These are phyloP conservation scores for Suillus subluteus DNA, from an alignment of 768 basidiomycete genomes.

Conservation along the genomic window DNA sequence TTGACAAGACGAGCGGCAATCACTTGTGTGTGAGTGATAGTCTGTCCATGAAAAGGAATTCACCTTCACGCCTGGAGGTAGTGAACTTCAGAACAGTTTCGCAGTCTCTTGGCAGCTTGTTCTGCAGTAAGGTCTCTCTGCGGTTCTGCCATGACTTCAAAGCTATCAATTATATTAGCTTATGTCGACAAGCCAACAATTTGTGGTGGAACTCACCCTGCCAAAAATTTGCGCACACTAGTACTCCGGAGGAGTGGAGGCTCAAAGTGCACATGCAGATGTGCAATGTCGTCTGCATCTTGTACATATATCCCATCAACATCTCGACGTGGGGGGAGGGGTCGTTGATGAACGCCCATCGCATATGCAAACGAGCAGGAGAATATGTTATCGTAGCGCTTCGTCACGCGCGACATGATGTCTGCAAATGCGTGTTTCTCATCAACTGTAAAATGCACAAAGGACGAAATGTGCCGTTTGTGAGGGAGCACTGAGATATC, in stretches of 20 bases:
- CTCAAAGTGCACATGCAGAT: conserved; percentile 86
- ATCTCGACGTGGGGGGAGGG: conserved; percentile 47
- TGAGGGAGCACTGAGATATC: conserved; percentile 65
- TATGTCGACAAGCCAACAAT: background rate
- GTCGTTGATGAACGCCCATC: conserved; percentile 92
- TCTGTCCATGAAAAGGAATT: too few relatives aligned
- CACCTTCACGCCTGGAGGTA: conserved; percentile 41
- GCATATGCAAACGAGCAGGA: conserved; percentile 90
- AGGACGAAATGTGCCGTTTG: conserved; percentile 75
- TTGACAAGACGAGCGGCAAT: too few relatives aligned
- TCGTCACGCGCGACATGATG: conserved; percentile 65
- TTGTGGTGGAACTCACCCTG: conserved; percentile 59
- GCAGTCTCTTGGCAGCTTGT: conserved; percentile 73
- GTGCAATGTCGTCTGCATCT: conserved; percentile 61
- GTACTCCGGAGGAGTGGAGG: conserved; percentile 85
- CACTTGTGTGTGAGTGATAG: too few relatives aligned
- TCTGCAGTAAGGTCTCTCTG: conserved; percentile 92
- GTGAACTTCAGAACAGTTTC: conserved; percentile 60
- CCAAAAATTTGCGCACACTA: conserved; percentile 85
- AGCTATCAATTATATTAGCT: conserved; percentile 46
- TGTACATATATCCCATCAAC: conserved; percentile 31
- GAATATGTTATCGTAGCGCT: conserved; percentile 79
- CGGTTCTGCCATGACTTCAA: conserved; percentile 88
- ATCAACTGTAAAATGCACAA: conserved; percentile 57
- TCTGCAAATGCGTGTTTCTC: conserved; percentile 71